phyloP scores from a whole-genome alignment of 805 yeast species.

The Ogataea sp. region DNA sequence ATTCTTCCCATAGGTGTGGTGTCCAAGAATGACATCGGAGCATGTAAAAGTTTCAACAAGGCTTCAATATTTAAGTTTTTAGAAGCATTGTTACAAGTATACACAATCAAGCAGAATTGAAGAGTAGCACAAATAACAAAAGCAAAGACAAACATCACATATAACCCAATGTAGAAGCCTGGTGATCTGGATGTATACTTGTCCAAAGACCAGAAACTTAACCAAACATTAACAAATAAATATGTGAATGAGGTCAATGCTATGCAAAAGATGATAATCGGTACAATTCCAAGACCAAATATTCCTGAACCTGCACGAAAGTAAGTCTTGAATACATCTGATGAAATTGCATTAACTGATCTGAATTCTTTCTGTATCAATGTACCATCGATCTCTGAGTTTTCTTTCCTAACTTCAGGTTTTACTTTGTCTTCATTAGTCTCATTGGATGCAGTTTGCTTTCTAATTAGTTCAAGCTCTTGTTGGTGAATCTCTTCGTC shows the following conservation, averaged over 20 bases:
- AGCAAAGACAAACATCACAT: constrained; percentile 49
- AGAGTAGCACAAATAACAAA: constrained; percentile 34
- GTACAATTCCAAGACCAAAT: constrained; percentile 25
- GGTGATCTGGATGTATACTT: constrained; percentile 36
- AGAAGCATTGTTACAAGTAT: constrained; percentile 47
- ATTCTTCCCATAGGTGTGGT: constrained; percentile 85
- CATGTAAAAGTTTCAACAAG: constrained; percentile 49
- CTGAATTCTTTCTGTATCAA: constrained; percentile 24
- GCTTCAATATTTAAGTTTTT: constrained; percentile 53
- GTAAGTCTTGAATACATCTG: constrained; percentile 41
- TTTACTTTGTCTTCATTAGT: not conserved
- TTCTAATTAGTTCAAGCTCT: constrained; percentile 14
- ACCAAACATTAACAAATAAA: constrained; percentile 64
- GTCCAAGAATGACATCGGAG: constrained; percentile 80
- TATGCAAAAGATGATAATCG: constrained; percentile 8
- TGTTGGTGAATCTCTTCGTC: constrained; percentile 10
- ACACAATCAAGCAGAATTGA: constrained; percentile 39
- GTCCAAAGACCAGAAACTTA: constrained; percentile 67
- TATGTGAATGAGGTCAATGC: constrained; percentile 38
- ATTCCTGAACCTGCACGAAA: constrained; percentile 49
- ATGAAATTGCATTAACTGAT: constrained; percentile 29
- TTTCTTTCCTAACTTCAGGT: constrained; percentile 20
- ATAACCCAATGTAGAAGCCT: constrained; percentile 64
- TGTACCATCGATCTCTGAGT: constrained; percentile 15
- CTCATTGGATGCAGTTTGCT: constrained; percentile 8